These are phyloP conservation scores for Hamamelis virginiana DNA, from an alignment of 164 flowering plant species.

Conservation along the genomic window DNA sequence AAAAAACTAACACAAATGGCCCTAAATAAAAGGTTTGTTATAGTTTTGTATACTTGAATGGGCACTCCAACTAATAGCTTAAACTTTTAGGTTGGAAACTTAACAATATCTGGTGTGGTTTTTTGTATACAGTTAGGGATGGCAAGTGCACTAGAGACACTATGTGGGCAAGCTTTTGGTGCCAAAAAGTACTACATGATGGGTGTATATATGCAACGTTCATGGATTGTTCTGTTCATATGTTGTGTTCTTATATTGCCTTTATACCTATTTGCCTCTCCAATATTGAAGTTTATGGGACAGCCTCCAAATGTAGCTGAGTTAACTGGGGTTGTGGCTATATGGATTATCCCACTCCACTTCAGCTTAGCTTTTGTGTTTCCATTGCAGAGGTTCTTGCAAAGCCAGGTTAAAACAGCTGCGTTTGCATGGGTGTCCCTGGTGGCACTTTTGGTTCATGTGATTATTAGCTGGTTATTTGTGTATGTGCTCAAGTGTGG, in stretches of 20 bases:
- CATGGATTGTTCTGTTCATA: slow-evolving; percentile 34
- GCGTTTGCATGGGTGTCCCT: slow-evolving; percentile 40
- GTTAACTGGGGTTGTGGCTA: slow-evolving; percentile 32
- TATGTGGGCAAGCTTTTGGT: slow-evolving; percentile 47
- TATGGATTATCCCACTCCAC: slow-evolving; percentile 51
- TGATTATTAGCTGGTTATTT: slow-evolving; percentile 40
- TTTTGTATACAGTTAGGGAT: slow-evolving; percentile 33
- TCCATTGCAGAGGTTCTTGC: slow-evolving; percentile 49
- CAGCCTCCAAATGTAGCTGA: slow-evolving; percentile 39
- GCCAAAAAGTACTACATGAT: slow-evolving; percentile 43
- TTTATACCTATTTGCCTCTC: slow-evolving; percentile 32
- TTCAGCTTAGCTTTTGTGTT: slow-evolving; percentile 51
- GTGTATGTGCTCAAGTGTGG: slow-evolving; percentile 38
- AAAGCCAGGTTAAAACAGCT: slow-evolving; percentile 43
- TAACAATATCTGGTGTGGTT: too few species aligned
- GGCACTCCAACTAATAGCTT: too few species aligned
- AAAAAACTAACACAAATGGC: too few species aligned
- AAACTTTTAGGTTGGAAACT: too few species aligned
- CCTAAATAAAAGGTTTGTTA: too few species aligned
- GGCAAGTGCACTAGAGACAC: slow-evolving; percentile 49
- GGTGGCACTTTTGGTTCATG: slow-evolving; percentile 35
- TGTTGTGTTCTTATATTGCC: slow-evolving; percentile 38
- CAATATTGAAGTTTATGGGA: slow-evolving; percentile 32
- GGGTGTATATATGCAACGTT: slow-evolving; percentile 45
- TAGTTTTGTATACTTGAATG: too few species aligned